A percentile compares a stretch with the other conserved stretches of the same genome.
These are phyloP conservation scores for Euryodendron excelsum DNA, from an alignment of 148 eudicot species.

Conservation along the genomic window DNA sequence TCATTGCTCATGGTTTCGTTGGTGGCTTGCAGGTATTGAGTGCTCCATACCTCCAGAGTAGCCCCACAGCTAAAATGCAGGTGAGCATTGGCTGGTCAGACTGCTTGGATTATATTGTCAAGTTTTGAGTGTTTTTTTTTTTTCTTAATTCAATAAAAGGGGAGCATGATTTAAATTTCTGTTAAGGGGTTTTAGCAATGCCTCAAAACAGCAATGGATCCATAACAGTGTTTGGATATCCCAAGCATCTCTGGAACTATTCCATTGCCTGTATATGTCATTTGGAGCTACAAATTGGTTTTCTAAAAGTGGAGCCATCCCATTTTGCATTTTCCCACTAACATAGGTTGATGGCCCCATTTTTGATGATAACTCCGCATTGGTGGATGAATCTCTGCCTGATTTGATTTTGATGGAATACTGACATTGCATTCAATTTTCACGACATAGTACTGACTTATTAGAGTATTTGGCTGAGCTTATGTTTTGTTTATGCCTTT, in stretches of 20 bases:
- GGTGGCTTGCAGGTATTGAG: slow-evolving; percentile 62
- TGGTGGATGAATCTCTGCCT: neutral
- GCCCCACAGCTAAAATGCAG: slow-evolving; percentile 40
- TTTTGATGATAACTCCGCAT: neutral
- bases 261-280: no score
- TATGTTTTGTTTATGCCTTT: slow-evolving; percentile 7
- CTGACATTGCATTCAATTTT: neutral
- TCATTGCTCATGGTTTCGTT: slow-evolving; percentile 7
- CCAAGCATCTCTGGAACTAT: no score
- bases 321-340: neutral
- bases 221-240: no score
- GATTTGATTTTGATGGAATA: neutral
- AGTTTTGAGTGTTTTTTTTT: neutral
- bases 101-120: neutral
- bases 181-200: no score
- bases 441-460: neutral
- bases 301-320: neutral
- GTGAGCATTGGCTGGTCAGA: slow-evolving; percentile 31
- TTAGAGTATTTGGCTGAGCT: neutral
- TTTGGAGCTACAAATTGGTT: no score
- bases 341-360: neutral
- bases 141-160: neutral
- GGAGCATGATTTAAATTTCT: neutral
- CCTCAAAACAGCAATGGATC: no score
- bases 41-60: slow-evolving; percentile 71